phyloP scores from a whole-genome alignment of 2,329 filamentous ascomycete genomes.

The Corniculantispora saksenae region DNA sequence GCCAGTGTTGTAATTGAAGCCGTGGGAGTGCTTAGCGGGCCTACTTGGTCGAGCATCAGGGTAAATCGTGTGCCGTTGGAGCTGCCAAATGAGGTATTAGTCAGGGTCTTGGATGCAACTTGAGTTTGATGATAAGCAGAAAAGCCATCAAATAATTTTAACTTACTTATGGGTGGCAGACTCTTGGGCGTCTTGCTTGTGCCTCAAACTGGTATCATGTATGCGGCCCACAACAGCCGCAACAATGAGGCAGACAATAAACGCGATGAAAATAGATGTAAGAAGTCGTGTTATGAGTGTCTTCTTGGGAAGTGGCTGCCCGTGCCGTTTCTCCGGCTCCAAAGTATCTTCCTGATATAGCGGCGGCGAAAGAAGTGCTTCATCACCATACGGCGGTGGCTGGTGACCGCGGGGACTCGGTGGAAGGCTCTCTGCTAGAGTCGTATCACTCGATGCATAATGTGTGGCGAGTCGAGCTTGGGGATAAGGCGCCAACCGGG shows the following conservation, averaged over 20 bases:
- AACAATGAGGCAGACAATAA: conserved; percentile 18
- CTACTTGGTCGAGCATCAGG: neutral
- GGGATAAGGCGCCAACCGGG: neutral
- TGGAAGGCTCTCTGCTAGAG: conserved; percentile 6
- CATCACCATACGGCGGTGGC: conserved; percentile 17
- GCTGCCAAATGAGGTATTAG: neutral
- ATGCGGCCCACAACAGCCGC: conserved; percentile 18
- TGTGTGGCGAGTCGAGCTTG: neutral
- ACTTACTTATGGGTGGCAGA: neutral
- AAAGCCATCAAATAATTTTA: neutral
- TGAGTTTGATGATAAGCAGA: neutral
- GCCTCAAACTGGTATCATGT: conserved; percentile 5
- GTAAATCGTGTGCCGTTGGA: conserved; percentile 4
- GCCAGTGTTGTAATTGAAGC: neutral
- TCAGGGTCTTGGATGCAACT: no score
- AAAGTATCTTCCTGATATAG: neutral
- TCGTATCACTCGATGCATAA: conserved; percentile 11
- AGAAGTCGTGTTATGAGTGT: conserved; percentile 11
- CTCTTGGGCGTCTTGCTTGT: conserved; percentile 1
- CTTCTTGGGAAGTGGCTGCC: neutral
- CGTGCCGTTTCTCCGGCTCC: conserved; percentile 1
- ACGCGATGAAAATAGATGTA: conserved; percentile 16
- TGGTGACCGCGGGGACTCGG: conserved; percentile 8
- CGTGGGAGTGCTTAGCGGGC: neutral
- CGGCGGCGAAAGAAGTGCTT: neutral